These are phyloP conservation scores for Pythium myriotylum DNA, from an alignment of 352 stramenopile genomes.

Conservation along the genomic window DNA sequence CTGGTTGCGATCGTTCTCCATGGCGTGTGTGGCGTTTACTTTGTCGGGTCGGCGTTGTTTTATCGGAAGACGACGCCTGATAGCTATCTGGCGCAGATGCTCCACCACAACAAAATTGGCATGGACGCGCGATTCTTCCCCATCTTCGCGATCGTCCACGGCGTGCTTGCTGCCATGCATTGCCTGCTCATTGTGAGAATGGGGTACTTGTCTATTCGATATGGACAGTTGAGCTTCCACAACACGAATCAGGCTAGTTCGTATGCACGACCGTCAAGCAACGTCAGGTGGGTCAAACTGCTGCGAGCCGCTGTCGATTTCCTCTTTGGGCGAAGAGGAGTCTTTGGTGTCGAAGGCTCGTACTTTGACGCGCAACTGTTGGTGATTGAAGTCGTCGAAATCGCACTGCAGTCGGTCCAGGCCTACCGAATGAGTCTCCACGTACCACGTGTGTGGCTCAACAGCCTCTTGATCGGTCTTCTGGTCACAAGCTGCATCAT, in stretches of 20 bases:
- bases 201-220: not conserved
- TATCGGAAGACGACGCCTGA: slow-evolving; percentile 1
- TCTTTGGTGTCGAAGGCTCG: slow-evolving; percentile 16
- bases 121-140: not conserved
- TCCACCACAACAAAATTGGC: not conserved
- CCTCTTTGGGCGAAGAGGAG: slow-evolving; percentile 1
- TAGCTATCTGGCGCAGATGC: not conserved
- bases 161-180: not conserved
- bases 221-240: not conserved
- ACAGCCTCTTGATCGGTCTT: slow-evolving; percentile 1
- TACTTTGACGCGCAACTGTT: slow-evolving; percentile 15
- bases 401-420: slow-evolving; percentile 11
- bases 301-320: not conserved
- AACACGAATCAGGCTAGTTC: not conserved
- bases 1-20: not conserved
- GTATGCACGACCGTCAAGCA: not conserved
- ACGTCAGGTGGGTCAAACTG: not conserved
- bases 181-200: not conserved
- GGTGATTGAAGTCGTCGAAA: slow-evolving; percentile 7
- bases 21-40: not conserved
- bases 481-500: slow-evolving; percentile 17
- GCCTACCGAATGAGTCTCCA: slow-evolving; percentile 18
- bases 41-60: not conserved
- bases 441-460: slow-evolving; percentile 22
- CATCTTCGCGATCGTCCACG: not conserved